Percentiles rank a stretch among this genome's conserved stretches.
phyloP scores from a whole-genome alignment of 129 eudicot genomes.

The Gnaphalium uliginosum region DNA sequence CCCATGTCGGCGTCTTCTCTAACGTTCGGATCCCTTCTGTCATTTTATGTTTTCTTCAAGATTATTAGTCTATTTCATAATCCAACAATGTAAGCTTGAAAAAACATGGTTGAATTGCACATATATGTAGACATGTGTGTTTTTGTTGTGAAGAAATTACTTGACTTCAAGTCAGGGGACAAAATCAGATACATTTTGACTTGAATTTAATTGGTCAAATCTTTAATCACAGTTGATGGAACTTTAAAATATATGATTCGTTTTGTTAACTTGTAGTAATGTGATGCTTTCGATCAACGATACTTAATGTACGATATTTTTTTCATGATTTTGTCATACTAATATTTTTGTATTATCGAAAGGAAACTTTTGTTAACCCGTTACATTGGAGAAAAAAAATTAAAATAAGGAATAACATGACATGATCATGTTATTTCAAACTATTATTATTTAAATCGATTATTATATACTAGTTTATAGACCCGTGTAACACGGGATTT shows the following conservation, averaged over 20 bases:
- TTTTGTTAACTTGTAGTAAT: slow-evolving; percentile 25
- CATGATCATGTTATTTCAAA: not conserved
- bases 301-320: not conserved
- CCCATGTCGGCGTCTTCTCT: slow-evolving; percentile 72
- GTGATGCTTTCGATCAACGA: slow-evolving; percentile 27
- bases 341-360: too few relatives aligned
- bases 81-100: slow-evolving; percentile 16
- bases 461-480: too few relatives aligned
- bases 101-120: slow-evolving; percentile 5
- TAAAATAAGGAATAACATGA: too few relatives aligned
- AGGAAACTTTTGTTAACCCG: too few relatives aligned
- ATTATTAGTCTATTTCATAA: slow-evolving; percentile 5
- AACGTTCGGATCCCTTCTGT: slow-evolving; percentile 41
- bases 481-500: too few relatives aligned
- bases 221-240: slow-evolving; percentile 20
- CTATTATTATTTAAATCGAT: too few relatives aligned
- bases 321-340: slow-evolving; percentile 5
- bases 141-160: slow-evolving; percentile 7
- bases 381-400: too few relatives aligned
- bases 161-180: slow-evolving; percentile 1
- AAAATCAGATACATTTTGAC: slow-evolving; percentile 20
- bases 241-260: slow-evolving; percentile 19
- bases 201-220: slow-evolving; percentile 3
- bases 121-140: slow-evolving; percentile 20
- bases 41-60: slow-evolving; percentile 22